Base-by-base conservation (phyloP, 805 yeast species). In the Sugiyamaella chiloensis region DNA sequence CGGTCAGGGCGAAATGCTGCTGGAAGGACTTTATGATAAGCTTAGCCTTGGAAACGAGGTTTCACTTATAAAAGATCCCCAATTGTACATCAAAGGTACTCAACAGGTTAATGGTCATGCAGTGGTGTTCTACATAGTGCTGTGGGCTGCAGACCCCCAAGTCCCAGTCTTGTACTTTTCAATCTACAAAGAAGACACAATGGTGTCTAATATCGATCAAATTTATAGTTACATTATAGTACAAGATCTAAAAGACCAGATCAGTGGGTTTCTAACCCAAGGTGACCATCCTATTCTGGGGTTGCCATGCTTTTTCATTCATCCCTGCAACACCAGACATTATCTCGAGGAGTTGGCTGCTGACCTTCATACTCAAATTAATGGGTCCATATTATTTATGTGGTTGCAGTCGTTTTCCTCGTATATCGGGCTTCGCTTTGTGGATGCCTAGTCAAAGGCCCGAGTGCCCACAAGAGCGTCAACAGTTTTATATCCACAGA, bases 321-420 rank as follows among this genome's bases (percentile, higher is more conserved):
- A 74, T 51, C 77, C 78, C 3, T 74, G 78, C 55, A 64, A 66
- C 34, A 64, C 73, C 0, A 40, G 49, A 53, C 52, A 40, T n/a
- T 50, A 9, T 31, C 24, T 21, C 7, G 20, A 17, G 14, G n/a
- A 12, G 12, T 29, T 34, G 20, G 46, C 46, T 5, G 16, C 37
- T 11, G 30, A 30, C 16, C 16, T n/a, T 4, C 16, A 19, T 16
- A 19, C 45, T 5, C n/a, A n/a, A 11, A 37, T 37, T 16, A 31
- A 24, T 26, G 30, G 32, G 24, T 2, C 11, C 9, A 12, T 34
- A 8, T 24, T 16, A 8, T 11, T 12, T 2, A 14, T 24, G 23
- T 34, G 39, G 37, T 21, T 32, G 14, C 19, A 21, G 29, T 16
- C 40, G 5, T 32, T 32, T 32, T 35, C 21, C 16, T 14, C 20